A percentile compares a stretch with the other conserved stretches of the same genome.
These are phyloP conservation scores for Coprinopsis cinerea DNA, from an alignment of 768 basidiomycete genomes.

Conservation along the genomic window DNA sequence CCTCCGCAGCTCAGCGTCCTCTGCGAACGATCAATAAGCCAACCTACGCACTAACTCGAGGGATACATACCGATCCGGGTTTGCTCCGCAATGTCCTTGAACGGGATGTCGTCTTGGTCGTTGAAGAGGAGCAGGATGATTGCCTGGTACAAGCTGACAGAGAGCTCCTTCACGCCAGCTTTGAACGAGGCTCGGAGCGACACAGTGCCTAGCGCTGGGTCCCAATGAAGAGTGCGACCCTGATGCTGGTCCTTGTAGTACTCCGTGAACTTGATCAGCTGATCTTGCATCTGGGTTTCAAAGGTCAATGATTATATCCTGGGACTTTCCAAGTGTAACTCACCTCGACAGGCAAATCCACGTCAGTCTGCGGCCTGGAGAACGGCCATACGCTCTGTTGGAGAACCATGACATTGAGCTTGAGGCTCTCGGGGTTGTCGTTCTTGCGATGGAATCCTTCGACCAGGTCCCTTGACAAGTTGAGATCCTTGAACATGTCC, in stretches of 20 bases:
- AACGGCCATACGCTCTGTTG: constrained; percentile 90
- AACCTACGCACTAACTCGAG: constrained; percentile 21
- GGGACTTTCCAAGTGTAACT: constrained; percentile 18
- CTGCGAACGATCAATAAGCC: constrained; percentile 35
- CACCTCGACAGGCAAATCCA: constrained; percentile 52
- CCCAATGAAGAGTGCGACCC: constrained; percentile 75
- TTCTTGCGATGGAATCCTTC: constrained; percentile 49
- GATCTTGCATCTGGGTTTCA: constrained; percentile 71
- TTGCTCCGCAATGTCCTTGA: constrained; percentile 58
- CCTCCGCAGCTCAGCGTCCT: constrained; percentile 65
- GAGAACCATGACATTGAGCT: constrained; percentile 74
- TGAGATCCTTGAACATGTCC: constrained; percentile 91
- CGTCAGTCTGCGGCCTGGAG: constrained; percentile 39
- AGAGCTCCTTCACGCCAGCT: constrained; percentile 73
- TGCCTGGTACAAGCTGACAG: constrained; percentile 87
- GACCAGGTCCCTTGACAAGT: constrained; percentile 70
- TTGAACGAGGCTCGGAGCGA: constrained; percentile 68
- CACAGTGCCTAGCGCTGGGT: constrained; percentile 81
- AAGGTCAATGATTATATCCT: no score
- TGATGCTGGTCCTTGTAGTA: constrained; percentile 82
- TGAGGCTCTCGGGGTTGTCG: constrained; percentile 29
- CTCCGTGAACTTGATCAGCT: constrained; percentile 52
- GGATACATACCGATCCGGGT: constrained; percentile 63
- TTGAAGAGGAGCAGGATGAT: constrained; percentile 87
- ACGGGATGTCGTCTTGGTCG: constrained; percentile 50